Evolutionary conservation across 257 asterid genomes (phyloP).

Genomic region (Ocimum tenuiflorum): DNA sequence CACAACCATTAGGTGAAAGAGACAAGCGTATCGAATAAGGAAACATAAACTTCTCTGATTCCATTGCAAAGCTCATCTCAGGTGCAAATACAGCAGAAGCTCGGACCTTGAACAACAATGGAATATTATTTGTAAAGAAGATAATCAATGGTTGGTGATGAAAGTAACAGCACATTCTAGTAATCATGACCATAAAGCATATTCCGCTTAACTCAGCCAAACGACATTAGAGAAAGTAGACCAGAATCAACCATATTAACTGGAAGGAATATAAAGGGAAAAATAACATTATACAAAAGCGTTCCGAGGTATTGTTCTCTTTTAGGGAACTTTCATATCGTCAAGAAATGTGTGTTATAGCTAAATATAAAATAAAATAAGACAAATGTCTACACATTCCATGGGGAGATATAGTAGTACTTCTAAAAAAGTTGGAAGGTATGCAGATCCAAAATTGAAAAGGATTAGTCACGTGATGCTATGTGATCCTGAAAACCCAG

Average conservation of each 20-base stretch:
- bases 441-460: neutral
- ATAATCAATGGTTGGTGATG: neutral
- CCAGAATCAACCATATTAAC: neutral
- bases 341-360: neutral
- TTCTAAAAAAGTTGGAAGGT: neutral
- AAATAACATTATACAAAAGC: neutral
- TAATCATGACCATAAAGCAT: neutral
- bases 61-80: slow-evolving; percentile 58
- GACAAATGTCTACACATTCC: too few relatives aligned
- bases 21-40: slow-evolving; percentile 83
- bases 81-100: slow-evolving; percentile 86
- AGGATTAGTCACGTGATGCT: neutral
- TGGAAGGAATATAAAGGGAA: neutral
- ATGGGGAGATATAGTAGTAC: too few relatives aligned
- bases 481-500: neutral
- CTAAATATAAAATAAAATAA: neutral
- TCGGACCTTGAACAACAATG: slow-evolving; percentile 53
- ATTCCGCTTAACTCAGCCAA: neutral
- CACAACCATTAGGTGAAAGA: slow-evolving; percentile 69
- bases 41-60: slow-evolving; percentile 43
- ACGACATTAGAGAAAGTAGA: neutral
- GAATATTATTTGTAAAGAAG: slow-evolving; percentile 16
- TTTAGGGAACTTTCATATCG: neutral
- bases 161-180: neutral
- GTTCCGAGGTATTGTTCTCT: neutral